These are phyloP conservation scores for Lipomyces oligophaga DNA, from an alignment of 805 yeast species.

Conservation along the genomic window DNA sequence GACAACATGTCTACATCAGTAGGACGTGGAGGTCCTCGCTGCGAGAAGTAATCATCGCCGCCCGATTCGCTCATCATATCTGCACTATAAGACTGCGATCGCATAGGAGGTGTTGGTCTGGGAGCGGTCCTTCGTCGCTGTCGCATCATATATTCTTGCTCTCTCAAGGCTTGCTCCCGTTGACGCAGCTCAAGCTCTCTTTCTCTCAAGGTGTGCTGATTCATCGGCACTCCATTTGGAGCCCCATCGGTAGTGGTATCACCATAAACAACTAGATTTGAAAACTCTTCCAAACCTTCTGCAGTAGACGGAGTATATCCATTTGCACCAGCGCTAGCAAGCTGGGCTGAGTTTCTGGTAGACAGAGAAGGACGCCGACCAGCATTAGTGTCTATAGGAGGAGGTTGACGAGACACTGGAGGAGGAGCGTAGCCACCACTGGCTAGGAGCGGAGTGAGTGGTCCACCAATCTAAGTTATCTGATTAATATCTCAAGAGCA, in stretches of 20 bases:
- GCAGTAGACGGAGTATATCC: constrained; percentile 4
- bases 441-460: not conserved
- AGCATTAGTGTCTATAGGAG: constrained; percentile 6
- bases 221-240: constrained; percentile 3
- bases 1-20: constrained; percentile 24
- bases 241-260: not conserved
- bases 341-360: not conserved
- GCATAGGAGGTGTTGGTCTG: constrained; percentile 1
- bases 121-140: constrained; percentile 6
- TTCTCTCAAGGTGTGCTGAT: constrained; percentile 14
- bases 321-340: constrained; percentile 1
- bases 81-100: not conserved
- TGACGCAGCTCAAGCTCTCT: constrained; percentile 18
- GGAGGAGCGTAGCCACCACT: constrained; percentile 4
- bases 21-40: constrained; percentile 2
- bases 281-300: constrained; percentile 23
- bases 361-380: constrained; percentile 6
- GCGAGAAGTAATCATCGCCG: constrained; percentile 13
- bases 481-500: not conserved
- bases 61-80: constrained; percentile 1
- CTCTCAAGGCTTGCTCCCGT: constrained; percentile 18
- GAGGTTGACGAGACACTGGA: constrained; percentile 6
- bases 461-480: not conserved
- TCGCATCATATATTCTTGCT: constrained; percentile 13
- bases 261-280: constrained; percentile 23